A percentile compares a stretch with the other conserved stretches of the same genome.
phyloP scores from a whole-genome alignment of 169 alveolate species.

The Ichthyophthirius multifiliis region DNA sequence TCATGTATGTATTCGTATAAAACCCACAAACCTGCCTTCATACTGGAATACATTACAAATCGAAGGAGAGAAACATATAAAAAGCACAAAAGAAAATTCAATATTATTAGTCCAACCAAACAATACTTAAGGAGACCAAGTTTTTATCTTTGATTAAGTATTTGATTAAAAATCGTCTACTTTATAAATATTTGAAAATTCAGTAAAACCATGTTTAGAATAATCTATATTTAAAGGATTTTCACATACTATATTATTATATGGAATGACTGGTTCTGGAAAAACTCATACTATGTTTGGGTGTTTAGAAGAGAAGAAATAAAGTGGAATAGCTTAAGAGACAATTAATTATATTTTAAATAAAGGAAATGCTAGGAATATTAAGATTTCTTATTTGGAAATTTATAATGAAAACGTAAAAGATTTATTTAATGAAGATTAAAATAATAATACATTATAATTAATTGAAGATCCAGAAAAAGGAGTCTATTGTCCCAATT shows the following conservation, averaged over 20 bases:
- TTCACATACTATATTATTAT: conserved; percentile 35
- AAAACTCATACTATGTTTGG: conserved; percentile 42
- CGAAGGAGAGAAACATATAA: background rate
- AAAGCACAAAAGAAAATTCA: background rate
- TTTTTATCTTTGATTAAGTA: background rate
- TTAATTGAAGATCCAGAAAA: conserved; percentile 47
- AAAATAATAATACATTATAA: conserved; percentile 27
- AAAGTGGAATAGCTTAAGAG: conserved; percentile 30
- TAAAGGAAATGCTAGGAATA: conserved; percentile 26
- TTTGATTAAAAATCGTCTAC: background rate
- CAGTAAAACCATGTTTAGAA: background rate
- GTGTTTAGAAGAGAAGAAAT: background rate
- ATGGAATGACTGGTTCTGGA: conserved; percentile 44
- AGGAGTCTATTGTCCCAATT: conserved; percentile 42
- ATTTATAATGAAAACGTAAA: conserved; percentile 62
- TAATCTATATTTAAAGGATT: conserved; percentile 15
- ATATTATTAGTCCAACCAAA: background rate
- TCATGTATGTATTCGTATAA: background rate
- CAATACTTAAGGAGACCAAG: background rate
- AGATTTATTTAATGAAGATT: conserved; percentile 36
- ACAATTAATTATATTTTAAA: conserved; percentile 38
- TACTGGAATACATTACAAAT: background rate
- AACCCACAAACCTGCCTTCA: conserved; percentile 6
- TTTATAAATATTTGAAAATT: background rate
- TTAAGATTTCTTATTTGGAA: conserved; percentile 59